phyloP scores from a whole-genome alignment of 345 rosid species.

The Ceriops tagal region DNA sequence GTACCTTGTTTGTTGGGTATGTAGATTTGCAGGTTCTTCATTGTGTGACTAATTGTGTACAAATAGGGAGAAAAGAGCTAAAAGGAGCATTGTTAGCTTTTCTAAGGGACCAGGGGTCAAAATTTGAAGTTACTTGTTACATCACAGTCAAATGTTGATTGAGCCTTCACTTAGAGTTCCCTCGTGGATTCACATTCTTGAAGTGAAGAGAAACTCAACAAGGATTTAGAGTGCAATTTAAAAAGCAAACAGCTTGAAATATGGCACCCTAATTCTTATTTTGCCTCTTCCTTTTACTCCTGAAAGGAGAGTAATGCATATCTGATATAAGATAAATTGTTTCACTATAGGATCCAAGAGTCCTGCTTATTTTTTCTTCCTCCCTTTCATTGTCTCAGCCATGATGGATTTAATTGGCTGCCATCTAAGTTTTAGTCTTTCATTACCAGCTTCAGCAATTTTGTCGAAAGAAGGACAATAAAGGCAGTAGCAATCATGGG shows the following conservation, averaged over 20 bases:
- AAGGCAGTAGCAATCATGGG: slow-evolving; percentile 68
- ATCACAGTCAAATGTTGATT: no score
- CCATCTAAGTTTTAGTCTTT: slow-evolving; percentile 11
- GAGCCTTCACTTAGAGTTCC: no score
- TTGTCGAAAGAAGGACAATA: slow-evolving; percentile 85
- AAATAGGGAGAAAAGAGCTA: no score
- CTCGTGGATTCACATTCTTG: no score
- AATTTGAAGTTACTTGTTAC: no score
- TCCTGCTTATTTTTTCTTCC: neutral
- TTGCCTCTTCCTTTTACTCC: neutral
- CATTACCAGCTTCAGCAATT: slow-evolving; percentile 80
- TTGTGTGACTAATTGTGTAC: neutral
- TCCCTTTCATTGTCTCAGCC: neutral
- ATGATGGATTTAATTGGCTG: neutral
- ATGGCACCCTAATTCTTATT: neutral
- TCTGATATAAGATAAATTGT: neutral
- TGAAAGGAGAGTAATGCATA: no score
- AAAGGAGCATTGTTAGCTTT: no score
- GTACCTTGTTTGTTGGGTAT: slow-evolving; percentile 25
- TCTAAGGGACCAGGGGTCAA: no score
- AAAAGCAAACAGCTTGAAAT: neutral
- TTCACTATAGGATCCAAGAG: neutral
- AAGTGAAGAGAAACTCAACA: neutral
- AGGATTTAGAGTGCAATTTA: neutral
- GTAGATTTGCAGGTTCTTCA: neutral